Evolutionary conservation across 345 rosid species (phyloP), one percentile per base, ranked within the genome.

Genomic region (Gossypium ekmanianum): DNA sequence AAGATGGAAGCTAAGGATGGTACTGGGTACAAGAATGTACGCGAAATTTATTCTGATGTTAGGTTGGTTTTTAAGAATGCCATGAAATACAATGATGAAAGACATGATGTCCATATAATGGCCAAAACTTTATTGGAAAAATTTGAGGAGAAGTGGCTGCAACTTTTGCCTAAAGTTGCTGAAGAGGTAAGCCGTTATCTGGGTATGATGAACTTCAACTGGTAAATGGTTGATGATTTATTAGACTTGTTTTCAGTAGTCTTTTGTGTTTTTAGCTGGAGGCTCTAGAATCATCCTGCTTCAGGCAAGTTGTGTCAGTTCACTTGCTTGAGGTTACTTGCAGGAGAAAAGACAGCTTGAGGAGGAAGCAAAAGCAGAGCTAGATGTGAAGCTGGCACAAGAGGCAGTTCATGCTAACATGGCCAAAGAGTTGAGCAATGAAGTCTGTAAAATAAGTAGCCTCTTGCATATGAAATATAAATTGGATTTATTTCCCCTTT

Each of bases 51-150:
- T 79, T 88, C 97, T 68, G 97, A 91, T 81, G 97, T 91, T 52
- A 88, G 97, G 77, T 81, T 91, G 79, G 91, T 91, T 71, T 91
- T 90, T 72, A 91, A 91, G 87, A 91, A 91, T 65, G 97, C 97
- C 16, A 86, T 91, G 92, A 88, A 75, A 79, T 91, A 91, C 80
- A 91, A 91, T 45, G 89, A 84, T 55, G 91, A 86, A 79, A 87
- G 86, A 75, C 79, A 86, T 43, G 94, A 90, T 78, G 90, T 85
- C 44, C 84, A 86, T 75, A 88, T 89, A 74, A 91, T 89, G 97
- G 97, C 97, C 58, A 83, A 79, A 77, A 78, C 87, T 73, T 79
- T 91, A 82, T 73, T 90, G 80, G 85, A 82, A 79, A 91, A 86
- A 78, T 87, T 91, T 67, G 91, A 91, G 75, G 97, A 91, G 66